Base-by-base conservation (phyloP, 345 rosid species). In the Gossypioides kirkii region DNA sequence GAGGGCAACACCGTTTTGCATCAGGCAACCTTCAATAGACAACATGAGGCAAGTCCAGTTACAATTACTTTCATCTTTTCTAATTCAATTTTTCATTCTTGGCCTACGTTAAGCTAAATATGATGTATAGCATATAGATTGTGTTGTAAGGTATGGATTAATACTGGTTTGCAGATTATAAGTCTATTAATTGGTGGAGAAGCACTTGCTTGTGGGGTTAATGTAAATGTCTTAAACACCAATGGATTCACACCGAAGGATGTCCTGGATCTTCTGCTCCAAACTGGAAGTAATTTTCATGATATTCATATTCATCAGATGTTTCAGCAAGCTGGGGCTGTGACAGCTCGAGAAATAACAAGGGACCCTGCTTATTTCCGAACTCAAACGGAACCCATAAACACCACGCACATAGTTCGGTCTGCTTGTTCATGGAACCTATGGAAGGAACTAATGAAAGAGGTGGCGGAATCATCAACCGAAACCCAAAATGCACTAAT, bases 1-100 rank as follows among this genome's bases (percentile, higher is more conserved):
- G 70, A 64, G 6, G 82, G 84, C 49, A 79, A 85, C 70, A 79
- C 77, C 2, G 64, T 73, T 42, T 71, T 80, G 75, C 84, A 81
- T 59, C 78, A 79, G 9, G 77, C 84, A 43, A 78, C 74, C 41
- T 72, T 32, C 49, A 72, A 73, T 68, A 74, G 82, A 70, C 84
- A 80, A 59, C 77, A 74, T 20, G 77, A 82, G 84, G 84, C 76
- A 76, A 65, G 42, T 65, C 72, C 23, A 32, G 7, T 18, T 17
- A 32, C 38, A 32, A 32, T 32, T 32, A 32, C 38, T 50, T 8
- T 50, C 54, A 14, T 50, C 55, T 8, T 53, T 18, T 53, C 25
- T 8, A 0, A 53, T 18, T 18, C 0, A 53, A 8, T 53, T 9
- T 8, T 53, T 53, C 23, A 18, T 8, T 32, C 38, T 32, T 5